Conservation (phyloP, 129 eudicot genomes). For the Logfia minima region DNA sequence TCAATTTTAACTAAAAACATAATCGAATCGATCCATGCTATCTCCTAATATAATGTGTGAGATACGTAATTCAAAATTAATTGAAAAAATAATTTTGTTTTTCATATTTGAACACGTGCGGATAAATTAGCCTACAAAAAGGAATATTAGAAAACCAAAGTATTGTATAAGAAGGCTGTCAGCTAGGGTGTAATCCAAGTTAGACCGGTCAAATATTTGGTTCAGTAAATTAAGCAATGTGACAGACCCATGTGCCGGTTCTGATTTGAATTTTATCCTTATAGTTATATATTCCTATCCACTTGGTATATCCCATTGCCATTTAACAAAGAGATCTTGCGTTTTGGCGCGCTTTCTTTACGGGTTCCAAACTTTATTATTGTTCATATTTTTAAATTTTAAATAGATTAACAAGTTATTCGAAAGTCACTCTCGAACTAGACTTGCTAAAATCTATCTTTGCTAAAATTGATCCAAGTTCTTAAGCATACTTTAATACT, state of each 20-base stretch:
- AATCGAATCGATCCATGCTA: too few relatives aligned
- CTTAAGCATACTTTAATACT: too few relatives aligned
- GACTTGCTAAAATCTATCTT: too few relatives aligned
- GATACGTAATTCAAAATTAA: too few relatives aligned
- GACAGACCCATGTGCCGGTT: slow-evolving; percentile 17
- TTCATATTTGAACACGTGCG: neutral
- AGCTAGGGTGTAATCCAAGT: slow-evolving; percentile 25
- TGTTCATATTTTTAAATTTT: too few relatives aligned
- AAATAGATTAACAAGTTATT: too few relatives aligned
- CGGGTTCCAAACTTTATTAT: neutral
- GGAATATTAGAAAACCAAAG: neutral
- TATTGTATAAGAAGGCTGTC: neutral
- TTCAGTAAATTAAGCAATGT: slow-evolving; percentile 21
- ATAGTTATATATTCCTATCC: neutral
- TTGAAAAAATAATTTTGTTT: too few relatives aligned
- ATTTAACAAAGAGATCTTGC: neutral
- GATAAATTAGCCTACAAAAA: neutral
- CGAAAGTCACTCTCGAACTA: too few relatives aligned
- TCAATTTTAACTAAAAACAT: too few relatives aligned
- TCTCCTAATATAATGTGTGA: too few relatives aligned
- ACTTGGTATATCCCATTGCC: neutral
- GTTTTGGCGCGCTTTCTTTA: neutral
- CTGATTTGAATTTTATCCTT: neutral
- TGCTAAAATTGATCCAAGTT: too few relatives aligned
- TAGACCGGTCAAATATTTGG: slow-evolving; percentile 23